These are phyloP conservation scores for Colletotrichum sp. DNA, from an alignment of 2,329 filamentous ascomycete genomes.

Conservation along the genomic window DNA sequence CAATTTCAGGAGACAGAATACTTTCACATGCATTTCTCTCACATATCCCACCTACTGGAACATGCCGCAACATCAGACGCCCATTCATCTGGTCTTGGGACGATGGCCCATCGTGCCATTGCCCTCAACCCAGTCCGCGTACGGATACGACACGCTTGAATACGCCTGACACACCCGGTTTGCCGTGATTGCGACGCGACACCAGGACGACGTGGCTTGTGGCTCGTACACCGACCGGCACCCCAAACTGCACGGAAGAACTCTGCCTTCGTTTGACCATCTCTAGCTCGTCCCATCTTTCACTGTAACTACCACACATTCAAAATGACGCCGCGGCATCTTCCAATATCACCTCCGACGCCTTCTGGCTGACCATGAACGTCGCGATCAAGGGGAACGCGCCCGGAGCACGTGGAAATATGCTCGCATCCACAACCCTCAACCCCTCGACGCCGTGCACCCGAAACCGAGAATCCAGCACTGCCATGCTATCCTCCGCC, in stretches of 20 bases:
- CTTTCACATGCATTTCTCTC: slow-evolving; percentile 2
- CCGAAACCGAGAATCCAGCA: slow-evolving; percentile 61
- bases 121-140: neutral
- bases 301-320: neutral
- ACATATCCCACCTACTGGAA: slow-evolving; percentile 2
- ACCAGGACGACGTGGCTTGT: slow-evolving; percentile 9
- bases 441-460: slow-evolving; percentile 60
- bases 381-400: slow-evolving; percentile 41
- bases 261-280: neutral
- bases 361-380: slow-evolving; percentile 66
- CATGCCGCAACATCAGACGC: slow-evolving; percentile 6
- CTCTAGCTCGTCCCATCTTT: neutral
- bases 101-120: neutral
- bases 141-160: neutral
- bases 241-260: neutral
- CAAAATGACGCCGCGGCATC: neutral
- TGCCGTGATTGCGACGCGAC: slow-evolving; percentile 5
- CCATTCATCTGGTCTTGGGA: neutral
- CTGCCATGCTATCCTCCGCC: slow-evolving; percentile 57
- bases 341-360: slow-evolving; percentile 45
- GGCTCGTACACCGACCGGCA: neutral
- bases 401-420: slow-evolving; percentile 55
- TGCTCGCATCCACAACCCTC: slow-evolving; percentile 66
- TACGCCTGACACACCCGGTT: neutral
- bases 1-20: neutral